Evolutionary conservation across 495 filamentous ascomycete genomes (phyloP).

Genomic region (Neurospora terricola): DNA sequence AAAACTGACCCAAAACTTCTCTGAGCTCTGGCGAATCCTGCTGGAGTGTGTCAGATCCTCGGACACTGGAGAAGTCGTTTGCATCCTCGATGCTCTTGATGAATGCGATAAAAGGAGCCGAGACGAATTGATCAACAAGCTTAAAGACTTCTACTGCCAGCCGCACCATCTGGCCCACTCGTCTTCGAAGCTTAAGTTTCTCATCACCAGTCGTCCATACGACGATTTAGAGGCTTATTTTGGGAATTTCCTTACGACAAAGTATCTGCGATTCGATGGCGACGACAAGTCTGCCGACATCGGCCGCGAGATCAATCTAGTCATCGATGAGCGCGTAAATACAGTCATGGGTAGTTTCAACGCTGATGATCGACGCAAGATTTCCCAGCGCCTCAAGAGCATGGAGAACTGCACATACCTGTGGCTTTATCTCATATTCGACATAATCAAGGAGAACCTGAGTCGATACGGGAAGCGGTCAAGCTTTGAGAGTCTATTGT

Average conservation of each 20-base stretch:
- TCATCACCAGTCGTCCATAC: slow-evolving; percentile 31
- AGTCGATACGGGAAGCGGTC: slow-evolving; percentile 6
- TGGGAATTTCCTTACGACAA: slow-evolving; percentile 4
- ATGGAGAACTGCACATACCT: slow-evolving; percentile 38
- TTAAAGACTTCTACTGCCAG: slow-evolving; percentile 16
- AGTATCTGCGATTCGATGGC: slow-evolving; percentile 21
- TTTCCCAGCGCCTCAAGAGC: slow-evolving; percentile 20
- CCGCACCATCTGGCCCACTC: not conserved
- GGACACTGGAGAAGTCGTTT: slow-evolving; percentile 32
- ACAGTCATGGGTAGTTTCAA: slow-evolving; percentile 9
- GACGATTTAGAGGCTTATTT: slow-evolving; percentile 17
- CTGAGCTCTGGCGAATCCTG: slow-evolving; percentile 33
- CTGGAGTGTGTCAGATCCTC: slow-evolving; percentile 19
- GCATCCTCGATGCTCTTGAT: slow-evolving; percentile 33
- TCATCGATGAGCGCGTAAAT: slow-evolving; percentile 24
- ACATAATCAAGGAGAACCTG: slow-evolving; percentile 18
- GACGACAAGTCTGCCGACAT: slow-evolving; percentile 23
- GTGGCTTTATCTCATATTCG: too few relatives aligned
- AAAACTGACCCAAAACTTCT: slow-evolving; percentile 21
- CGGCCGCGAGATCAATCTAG: slow-evolving; percentile 27
- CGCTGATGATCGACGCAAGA: slow-evolving; percentile 1
- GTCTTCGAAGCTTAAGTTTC: slow-evolving; percentile 20
- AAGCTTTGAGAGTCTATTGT: slow-evolving; percentile 15
- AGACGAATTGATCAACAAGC: slow-evolving; percentile 12
- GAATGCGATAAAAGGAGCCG: slow-evolving; percentile 25